Conservation (phyloP, 192 early-diverging fungal genomes). For the Blastocladiella britannica region DNA sequence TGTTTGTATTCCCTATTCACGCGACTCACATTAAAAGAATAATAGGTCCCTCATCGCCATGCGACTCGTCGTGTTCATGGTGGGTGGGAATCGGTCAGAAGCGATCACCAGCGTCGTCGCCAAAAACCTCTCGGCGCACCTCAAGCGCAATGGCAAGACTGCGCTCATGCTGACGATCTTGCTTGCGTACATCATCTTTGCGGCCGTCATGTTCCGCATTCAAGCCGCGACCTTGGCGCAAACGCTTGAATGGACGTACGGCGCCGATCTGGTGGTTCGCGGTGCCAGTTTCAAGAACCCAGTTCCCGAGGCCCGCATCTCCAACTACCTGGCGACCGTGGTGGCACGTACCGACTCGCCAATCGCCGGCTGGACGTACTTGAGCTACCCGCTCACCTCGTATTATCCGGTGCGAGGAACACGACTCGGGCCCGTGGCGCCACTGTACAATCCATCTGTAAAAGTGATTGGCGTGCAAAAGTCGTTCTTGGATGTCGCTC, state of each 20-base stretch:
- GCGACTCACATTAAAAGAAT: no score
- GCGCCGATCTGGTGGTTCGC: constrained; percentile 9
- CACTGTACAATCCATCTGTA: neutral
- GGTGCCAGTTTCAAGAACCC: constrained; percentile 5
- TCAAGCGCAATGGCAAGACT: constrained; percentile 10
- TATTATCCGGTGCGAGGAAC: neutral
- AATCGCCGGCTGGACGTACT: constrained; percentile 8
- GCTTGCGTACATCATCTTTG: constrained; percentile 16
- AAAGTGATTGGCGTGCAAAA: constrained; percentile 8
- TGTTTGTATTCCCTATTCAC: no score
- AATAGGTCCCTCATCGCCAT: no score
- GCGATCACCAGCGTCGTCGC: constrained; percentile 7
- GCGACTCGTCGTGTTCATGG: constrained; percentile 4
- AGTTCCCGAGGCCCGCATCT: constrained; percentile 6
- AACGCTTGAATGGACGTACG: constrained; percentile 10
- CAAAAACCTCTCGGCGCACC: constrained; percentile 12
- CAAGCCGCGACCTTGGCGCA: constrained; percentile 7
- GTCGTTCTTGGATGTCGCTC: constrained; percentile 5
- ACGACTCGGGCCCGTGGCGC: neutral
- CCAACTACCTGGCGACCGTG: constrained; percentile 1
- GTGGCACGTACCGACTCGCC: neutral
- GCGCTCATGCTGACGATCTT: constrained; percentile 13
- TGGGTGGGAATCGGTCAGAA: constrained; percentile 1
- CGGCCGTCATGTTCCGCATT: constrained; percentile 12
- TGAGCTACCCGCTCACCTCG: constrained; percentile 1